Percentiles rank a stretch among this genome's conserved stretches.
These are phyloP conservation scores for Ambrosia hybrid DNA, from an alignment of 140 eudicot species.

Conservation along the genomic window DNA sequence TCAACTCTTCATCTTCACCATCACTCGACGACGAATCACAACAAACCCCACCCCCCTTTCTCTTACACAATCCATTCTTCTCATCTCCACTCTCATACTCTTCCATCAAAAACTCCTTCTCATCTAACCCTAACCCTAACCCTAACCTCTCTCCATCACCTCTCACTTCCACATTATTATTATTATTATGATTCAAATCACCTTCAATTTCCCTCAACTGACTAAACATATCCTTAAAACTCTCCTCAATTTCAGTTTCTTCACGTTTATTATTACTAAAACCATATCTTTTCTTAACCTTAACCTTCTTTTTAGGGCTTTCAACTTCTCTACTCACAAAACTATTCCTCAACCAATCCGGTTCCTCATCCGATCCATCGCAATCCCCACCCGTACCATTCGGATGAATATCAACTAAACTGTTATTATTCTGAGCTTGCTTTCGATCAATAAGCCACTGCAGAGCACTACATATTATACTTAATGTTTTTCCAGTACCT, in stretches of 20 bases:
- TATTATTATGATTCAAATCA: slow-evolving; percentile 40
- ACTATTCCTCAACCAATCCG: slow-evolving; percentile 71
- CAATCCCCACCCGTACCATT: slow-evolving; percentile 31
- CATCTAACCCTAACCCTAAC: slow-evolving; percentile 62
- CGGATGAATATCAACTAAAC: slow-evolving; percentile 18
- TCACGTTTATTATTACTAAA: slow-evolving; percentile 31
- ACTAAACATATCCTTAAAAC: slow-evolving; percentile 46
- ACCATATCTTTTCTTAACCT: slow-evolving; percentile 38
- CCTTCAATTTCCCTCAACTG: slow-evolving; percentile 33
- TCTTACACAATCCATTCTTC: slow-evolving; percentile 44
- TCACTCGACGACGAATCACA: slow-evolving; percentile 66
- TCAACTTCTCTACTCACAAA: slow-evolving; percentile 41
- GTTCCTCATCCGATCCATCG: slow-evolving; percentile 64
- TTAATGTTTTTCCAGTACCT: slow-evolving; percentile 93
- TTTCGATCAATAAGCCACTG: slow-evolving; percentile 84
- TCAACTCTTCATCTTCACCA: slow-evolving; percentile 47
- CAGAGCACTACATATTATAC: slow-evolving; percentile 91
- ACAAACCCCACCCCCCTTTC: slow-evolving; percentile 49
- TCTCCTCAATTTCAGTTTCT: slow-evolving; percentile 46
- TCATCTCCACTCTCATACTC: slow-evolving; percentile 82
- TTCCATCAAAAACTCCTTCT: slow-evolving; percentile 71
- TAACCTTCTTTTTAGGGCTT: slow-evolving; percentile 38
- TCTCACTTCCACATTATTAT: slow-evolving; percentile 26
- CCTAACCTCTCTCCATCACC: slow-evolving; percentile 35
- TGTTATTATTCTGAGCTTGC: slow-evolving; percentile 9